Percentiles rank a stretch among this genome's conserved stretches.
Evolutionary conservation across 108 stramenopile species (phyloP).

Genomic region (Asterionellopsis glacialis): DNA sequence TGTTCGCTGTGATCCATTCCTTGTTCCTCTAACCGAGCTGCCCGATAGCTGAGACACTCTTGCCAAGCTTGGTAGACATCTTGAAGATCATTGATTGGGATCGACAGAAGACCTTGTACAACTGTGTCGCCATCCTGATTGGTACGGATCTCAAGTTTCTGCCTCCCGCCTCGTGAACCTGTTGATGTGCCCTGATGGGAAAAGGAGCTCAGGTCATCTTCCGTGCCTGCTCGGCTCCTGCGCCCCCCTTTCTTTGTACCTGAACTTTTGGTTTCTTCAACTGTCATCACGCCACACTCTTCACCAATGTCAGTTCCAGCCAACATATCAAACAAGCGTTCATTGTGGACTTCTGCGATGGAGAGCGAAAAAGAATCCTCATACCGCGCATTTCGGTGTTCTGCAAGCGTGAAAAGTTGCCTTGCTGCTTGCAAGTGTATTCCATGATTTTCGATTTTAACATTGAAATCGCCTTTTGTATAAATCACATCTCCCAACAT

Average conservation of each 20-base stretch:
- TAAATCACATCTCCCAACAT: constrained; percentile 64
- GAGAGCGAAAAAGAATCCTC: constrained; percentile 63
- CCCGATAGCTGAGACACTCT: constrained; percentile 39
- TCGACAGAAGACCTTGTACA: constrained; percentile 66
- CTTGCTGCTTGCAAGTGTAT: constrained; percentile 56
- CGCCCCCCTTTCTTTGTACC: constrained; percentile 12
- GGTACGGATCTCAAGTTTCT: constrained; percentile 73
- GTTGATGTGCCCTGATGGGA: neutral
- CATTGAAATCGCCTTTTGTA: constrained; percentile 4
- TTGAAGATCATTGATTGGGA: constrained; percentile 52
- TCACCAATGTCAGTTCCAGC: constrained; percentile 66
- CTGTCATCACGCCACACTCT: constrained; percentile 35
- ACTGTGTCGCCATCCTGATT: constrained; percentile 83
- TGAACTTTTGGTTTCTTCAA: constrained; percentile 26
- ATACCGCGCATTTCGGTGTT: constrained; percentile 61
- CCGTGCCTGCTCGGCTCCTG: constrained; percentile 20
- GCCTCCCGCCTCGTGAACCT: constrained; percentile 1
- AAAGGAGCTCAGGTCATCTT: constrained; percentile 9
- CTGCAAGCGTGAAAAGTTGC: constrained; percentile 65
- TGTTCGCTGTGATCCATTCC: constrained; percentile 34
- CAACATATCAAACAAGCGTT: constrained; percentile 63
- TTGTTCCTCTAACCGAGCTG: constrained; percentile 38
- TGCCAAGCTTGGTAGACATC: constrained; percentile 57
- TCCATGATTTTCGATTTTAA: constrained; percentile 44
- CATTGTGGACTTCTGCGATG: constrained; percentile 76